A percentile compares a stretch with the other conserved stretches of the same genome.
These are phyloP conservation scores for Ogataea trehalophila DNA, from an alignment of 805 yeast species.

Conservation along the genomic window DNA sequence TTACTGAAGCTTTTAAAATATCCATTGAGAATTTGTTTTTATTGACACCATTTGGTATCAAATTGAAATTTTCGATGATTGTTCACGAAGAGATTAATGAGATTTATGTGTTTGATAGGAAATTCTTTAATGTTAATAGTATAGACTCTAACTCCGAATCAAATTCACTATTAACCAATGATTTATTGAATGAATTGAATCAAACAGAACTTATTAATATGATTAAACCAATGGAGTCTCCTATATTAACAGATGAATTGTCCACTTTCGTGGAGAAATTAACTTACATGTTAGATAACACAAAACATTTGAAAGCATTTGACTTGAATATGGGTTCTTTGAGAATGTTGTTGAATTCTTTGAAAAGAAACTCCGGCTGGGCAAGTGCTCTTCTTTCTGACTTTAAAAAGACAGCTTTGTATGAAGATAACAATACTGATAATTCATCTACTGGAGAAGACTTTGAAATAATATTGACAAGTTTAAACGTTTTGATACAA, in stretches of 20 bases:
- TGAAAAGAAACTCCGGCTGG: constrained; percentile 36
- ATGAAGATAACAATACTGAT: constrained; percentile 12
- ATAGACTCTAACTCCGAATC: constrained; percentile 13
- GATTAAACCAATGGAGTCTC: constrained; percentile 32
- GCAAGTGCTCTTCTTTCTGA: constrained; percentile 34
- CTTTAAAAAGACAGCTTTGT: constrained; percentile 25
- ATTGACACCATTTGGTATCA: constrained; percentile 61
- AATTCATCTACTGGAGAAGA: constrained; percentile 25
- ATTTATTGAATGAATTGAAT: constrained; percentile 22
- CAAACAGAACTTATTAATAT: constrained; percentile 23
- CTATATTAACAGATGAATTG: constrained; percentile 22
- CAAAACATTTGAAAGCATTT: constrained; percentile 19
- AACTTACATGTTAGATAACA: constrained; percentile 9
- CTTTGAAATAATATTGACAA: constrained; percentile 42
- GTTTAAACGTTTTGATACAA: constrained; percentile 46
- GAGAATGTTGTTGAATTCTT: constrained; percentile 33
- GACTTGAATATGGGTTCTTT: constrained; percentile 33
- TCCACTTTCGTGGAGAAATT: constrained; percentile 16
- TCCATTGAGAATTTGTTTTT: constrained; percentile 41
- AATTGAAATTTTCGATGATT: constrained; percentile 48
- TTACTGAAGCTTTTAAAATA: constrained; percentile 37
- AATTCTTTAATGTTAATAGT: constrained; percentile 38
- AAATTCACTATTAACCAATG: constrained; percentile 8
- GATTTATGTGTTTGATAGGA: constrained; percentile 59
- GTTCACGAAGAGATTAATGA: constrained; percentile 46